Percentiles rank a stretch among this genome's conserved stretches.
phyloP scores from a whole-genome alignment of 2,329 filamentous ascomycete species.

The Calonectria hawksworthii region DNA sequence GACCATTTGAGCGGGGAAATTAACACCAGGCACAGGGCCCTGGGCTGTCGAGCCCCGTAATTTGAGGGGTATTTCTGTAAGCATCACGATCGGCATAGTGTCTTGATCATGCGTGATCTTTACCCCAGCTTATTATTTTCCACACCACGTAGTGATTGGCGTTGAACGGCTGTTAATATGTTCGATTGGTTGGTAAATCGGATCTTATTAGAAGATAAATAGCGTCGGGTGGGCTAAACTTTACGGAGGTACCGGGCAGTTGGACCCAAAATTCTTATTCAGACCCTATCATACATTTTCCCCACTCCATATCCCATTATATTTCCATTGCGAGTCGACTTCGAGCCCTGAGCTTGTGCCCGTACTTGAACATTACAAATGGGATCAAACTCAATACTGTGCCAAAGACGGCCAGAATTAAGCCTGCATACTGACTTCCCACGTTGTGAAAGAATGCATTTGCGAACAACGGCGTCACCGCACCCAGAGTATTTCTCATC shows the following conservation, averaged over 20 bases:
- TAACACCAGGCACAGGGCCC: background rate
- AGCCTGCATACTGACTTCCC: background rate
- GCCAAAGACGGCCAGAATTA: background rate
- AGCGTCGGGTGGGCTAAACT: too few species aligned
- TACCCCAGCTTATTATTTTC: too few species aligned
- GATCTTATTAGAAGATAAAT: too few species aligned
- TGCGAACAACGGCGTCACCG: background rate
- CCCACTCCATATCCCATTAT: background rate
- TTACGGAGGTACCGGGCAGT: too few species aligned
- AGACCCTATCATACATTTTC: background rate
- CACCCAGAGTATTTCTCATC: background rate
- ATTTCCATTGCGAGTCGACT: background rate
- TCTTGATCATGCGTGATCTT: too few species aligned
- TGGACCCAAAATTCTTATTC: background rate
- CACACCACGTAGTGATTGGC: too few species aligned
- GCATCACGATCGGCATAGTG: background rate
- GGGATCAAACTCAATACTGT: background rate
- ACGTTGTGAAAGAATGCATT: slow-evolving; percentile 2
- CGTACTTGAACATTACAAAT: slow-evolving; percentile 1
- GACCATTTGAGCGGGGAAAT: background rate
- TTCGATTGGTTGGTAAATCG: too few species aligned
- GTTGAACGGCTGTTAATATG: too few species aligned
- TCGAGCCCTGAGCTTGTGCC: background rate
- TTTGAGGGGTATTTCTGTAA: background rate
- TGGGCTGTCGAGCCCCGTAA: background rate